Evolutionary conservation across 257 asterid genomes (phyloP).

Genomic region (Misopates orontium): DNA sequence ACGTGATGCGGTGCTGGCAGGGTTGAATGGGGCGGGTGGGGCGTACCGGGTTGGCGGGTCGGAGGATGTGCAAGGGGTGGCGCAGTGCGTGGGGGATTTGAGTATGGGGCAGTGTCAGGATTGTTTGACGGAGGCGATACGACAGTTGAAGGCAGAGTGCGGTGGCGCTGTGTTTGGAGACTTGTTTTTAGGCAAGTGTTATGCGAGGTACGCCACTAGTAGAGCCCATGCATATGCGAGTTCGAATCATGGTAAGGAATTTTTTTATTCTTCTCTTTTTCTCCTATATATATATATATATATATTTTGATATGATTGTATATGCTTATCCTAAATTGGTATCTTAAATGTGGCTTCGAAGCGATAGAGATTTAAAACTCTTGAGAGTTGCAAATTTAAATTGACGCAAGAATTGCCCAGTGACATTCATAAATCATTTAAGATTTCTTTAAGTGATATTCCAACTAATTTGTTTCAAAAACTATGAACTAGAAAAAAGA

Average conservation of each 20-base stretch:
- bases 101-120: conserved; percentile 85
- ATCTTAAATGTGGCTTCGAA: no score
- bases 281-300: no score
- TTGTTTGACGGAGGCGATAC: conserved; percentile 74
- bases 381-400: no score
- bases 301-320: no score
- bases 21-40: conserved; percentile 68
- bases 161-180: conserved; percentile 96
- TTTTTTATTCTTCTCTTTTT: no score
- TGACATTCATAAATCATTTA: no score
- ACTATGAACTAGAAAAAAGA: no score
- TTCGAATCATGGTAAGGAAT: conserved; percentile 61
- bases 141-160: conserved; percentile 77
- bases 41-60: conserved; percentile 74
- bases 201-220: conserved; percentile 75
- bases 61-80: conserved; percentile 73
- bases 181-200: conserved; percentile 84
- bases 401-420: no score
- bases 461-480: no score
- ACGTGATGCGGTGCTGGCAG: conserved; percentile 66
- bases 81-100: conserved; percentile 92
- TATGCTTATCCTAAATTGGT: no score
- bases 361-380: no score
- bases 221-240: conserved; percentile 54
- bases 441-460: no score